Percentiles rank a stretch among this genome's conserved stretches.
Conservation (phyloP, 2,329 filamentous ascomycete species). For the Fusarium sororula region DNA sequence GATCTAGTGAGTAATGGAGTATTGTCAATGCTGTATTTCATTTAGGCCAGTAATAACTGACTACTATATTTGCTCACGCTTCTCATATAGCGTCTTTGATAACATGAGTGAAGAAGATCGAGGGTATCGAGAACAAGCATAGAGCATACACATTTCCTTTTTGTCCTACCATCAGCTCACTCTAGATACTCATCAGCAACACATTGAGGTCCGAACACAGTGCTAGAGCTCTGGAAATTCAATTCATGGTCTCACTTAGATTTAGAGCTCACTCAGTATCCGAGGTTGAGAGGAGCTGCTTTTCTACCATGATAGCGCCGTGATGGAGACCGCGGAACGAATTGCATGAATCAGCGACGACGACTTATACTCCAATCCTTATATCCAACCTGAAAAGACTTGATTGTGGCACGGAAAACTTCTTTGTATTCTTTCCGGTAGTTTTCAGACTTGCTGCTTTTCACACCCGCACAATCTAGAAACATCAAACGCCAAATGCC, state of each 20-base stretch:
- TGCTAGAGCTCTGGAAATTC: not conserved
- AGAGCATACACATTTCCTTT: not conserved
- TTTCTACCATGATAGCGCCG: not conserved
- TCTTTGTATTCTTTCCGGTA: not conserved
- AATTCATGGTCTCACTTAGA: not conserved
- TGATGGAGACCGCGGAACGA: not conserved
- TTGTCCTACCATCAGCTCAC: not conserved
- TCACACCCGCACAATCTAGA: not conserved
- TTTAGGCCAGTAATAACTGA: not conserved
- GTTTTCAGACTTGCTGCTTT: not conserved
- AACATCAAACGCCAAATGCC: conserved; percentile 5
- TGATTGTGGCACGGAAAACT: too few species aligned
- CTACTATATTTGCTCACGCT: not conserved
- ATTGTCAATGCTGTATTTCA: not conserved
- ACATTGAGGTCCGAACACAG: not conserved
- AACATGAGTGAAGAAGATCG: not conserved
- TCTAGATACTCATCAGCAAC: not conserved
- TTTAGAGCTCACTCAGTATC: not conserved
- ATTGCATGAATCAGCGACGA: too few species aligned
- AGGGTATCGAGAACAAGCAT: not conserved
- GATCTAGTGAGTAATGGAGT: not conserved
- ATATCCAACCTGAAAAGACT: too few species aligned
- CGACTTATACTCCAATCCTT: not conserved
- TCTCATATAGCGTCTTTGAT: not conserved
- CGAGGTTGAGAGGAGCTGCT: not conserved